Evolutionary conservation across 805 yeast species (phyloP), one percentile per base, ranked within the genome.

Genomic region (Lachancea sp.): DNA sequence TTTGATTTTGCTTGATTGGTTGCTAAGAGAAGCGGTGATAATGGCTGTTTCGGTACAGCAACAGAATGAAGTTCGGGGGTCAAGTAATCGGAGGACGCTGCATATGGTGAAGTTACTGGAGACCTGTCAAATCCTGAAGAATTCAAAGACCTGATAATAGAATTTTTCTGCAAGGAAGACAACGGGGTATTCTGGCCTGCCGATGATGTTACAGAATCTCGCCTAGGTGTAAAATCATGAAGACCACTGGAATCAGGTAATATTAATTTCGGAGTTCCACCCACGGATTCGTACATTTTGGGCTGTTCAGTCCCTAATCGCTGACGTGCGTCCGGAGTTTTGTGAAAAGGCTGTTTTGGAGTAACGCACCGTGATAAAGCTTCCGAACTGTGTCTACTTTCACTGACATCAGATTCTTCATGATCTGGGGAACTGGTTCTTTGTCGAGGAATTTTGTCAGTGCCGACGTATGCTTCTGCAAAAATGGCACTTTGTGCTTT

Each of bases 1-100:
- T 83, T 72, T 45, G 77, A 75, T 24, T 65, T 62, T 0, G 72
- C 45, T 4, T 79, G 72, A 2, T 82, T 71, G 8, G 78, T 74
- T 1, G 90, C 80, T 1, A 85, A 75, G 32, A 88, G 61, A 16
- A 88, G 63, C 0, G 96, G 96, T 0, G 96, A 86, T 23, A 85
- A 58, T 4, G 94, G 95, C 2, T 83, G 79, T 42, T 77, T 78
- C 2, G 67, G 43, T 17, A 40, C 20, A 19, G 25, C 5, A 5
- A 28, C 31, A n/a, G 36, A 28, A 19, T 52, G 55, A 36, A 62
- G 60, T 17, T 64, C 63, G 29, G 57, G 64, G 35, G 54, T 65
- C 50, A 51, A 46, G 36, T 24, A 49, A 23, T 78, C 84, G 26
- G 69, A 63, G 0, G 80, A 69, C 36, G 67, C 54, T 9, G 79